These are phyloP conservation scores for Sporopachydermia lactativora DNA, from an alignment of 805 yeast species.

Conservation along the genomic window DNA sequence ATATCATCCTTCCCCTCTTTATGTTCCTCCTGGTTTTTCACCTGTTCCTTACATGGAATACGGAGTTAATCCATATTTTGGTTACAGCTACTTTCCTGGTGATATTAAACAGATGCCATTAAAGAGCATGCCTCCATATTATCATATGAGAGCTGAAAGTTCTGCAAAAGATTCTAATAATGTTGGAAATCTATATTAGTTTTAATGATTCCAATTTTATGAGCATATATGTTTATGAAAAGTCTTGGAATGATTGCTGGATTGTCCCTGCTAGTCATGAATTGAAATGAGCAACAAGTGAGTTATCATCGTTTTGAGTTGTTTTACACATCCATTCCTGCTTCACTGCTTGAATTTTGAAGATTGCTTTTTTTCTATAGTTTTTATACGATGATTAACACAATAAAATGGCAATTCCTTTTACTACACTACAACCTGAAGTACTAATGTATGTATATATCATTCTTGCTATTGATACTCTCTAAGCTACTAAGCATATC, in stretches of 20 bases:
- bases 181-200: neutral
- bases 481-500: too few relatives aligned
- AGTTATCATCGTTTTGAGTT: too few relatives aligned
- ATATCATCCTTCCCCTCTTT: neutral
- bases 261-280: too few relatives aligned
- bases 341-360: too few relatives aligned
- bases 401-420: too few relatives aligned
- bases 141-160: neutral
- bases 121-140: neutral
- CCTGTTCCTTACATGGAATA: neutral
- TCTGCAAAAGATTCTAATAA: neutral
- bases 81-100: neutral
- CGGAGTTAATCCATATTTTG: constrained; percentile 1
- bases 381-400: too few relatives aligned
- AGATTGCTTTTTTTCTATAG: too few relatives aligned
- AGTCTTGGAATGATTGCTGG: neutral
- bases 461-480: too few relatives aligned
- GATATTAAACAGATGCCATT: neutral
- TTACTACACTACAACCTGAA: too few relatives aligned
- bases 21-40: neutral
- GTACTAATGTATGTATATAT: too few relatives aligned
- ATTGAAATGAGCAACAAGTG: too few relatives aligned
- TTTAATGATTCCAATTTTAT: neutral
- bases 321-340: too few relatives aligned
- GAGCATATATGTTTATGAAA: neutral